These are phyloP conservation scores for Trypanosoma mega DNA, from an alignment of 208 protist species.

Conservation along the genomic window DNA sequence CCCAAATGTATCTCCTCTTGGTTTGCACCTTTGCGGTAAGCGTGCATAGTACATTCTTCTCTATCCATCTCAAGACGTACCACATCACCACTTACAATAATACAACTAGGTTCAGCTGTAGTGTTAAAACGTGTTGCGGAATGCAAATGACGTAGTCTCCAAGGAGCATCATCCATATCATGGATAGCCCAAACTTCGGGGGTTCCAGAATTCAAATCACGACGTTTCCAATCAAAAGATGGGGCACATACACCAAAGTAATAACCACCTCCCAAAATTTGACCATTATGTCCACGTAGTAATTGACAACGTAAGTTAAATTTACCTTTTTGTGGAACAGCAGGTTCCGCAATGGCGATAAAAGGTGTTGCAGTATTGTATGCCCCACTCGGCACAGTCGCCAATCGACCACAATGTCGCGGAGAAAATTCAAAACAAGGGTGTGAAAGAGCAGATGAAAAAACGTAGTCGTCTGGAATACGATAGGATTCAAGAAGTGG, in stretches of 20 bases:
- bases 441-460: slow-evolving; percentile 72
- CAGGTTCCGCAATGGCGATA: slow-evolving; percentile 87
- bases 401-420: slow-evolving; percentile 73
- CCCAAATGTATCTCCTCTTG: slow-evolving; percentile 75
- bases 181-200: slow-evolving; percentile 88
- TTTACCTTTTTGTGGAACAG: slow-evolving; percentile 45
- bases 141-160: slow-evolving; percentile 77
- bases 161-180: slow-evolving; percentile 87
- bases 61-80: slow-evolving; percentile 84
- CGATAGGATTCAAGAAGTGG: slow-evolving; percentile 32
- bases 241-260: slow-evolving; percentile 83
- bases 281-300: slow-evolving; percentile 74
- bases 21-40: slow-evolving; percentile 80
- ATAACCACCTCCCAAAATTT: slow-evolving; percentile 91
- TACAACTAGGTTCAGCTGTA: slow-evolving; percentile 74
- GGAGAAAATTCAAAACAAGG: slow-evolving; percentile 64
- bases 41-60: slow-evolving; percentile 70
- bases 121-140: slow-evolving; percentile 53
- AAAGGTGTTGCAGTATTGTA: slow-evolving; percentile 68
- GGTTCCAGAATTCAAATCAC: slow-evolving; percentile 59
- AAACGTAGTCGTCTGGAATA: slow-evolving; percentile 64
- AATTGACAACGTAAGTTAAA: slow-evolving; percentile 83
- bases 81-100: slow-evolving; percentile 87
- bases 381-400: slow-evolving; percentile 67
- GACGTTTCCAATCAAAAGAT: slow-evolving; percentile 66